Conservation (phyloP, 2,329 filamentous ascomycete species). For the Claviceps paspali region DNA sequence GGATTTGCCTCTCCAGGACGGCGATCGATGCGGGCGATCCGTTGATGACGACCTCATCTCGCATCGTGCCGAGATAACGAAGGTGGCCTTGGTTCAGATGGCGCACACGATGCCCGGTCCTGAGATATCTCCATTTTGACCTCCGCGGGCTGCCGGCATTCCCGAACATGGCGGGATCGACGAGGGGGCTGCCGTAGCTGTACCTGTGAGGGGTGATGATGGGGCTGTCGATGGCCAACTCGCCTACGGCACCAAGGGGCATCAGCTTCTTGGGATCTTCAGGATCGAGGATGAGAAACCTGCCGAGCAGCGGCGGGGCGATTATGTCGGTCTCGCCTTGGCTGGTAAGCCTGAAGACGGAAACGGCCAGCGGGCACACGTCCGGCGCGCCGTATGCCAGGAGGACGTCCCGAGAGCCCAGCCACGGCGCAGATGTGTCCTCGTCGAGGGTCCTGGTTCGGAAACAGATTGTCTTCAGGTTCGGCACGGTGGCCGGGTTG, state of each 20-base stretch:
- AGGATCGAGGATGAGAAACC: conserved; percentile 37
- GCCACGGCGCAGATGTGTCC: conserved; percentile 32
- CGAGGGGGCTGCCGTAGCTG: conserved; percentile 13
- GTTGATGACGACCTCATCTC: conserved; percentile 25
- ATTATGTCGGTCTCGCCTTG: conserved; percentile 26
- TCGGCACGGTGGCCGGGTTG: conserved; percentile 20
- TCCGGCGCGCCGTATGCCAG: conserved; percentile 37
- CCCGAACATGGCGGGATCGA: conserved; percentile 12
- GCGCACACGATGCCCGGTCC: conserved; percentile 35
- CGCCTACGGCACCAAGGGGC: conserved; percentile 39
- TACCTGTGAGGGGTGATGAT: conserved; percentile 21
- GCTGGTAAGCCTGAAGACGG: conserved; percentile 27
- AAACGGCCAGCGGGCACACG: conserved; percentile 35
- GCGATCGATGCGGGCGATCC: conserved; percentile 25
- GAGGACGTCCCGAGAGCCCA: conserved; percentile 28
- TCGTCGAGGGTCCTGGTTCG: conserved; percentile 33
- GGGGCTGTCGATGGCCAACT: conserved; percentile 43
- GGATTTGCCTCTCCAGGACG: conserved; percentile 31
- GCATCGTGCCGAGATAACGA: conserved; percentile 29
- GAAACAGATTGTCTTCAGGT: conserved; percentile 27
- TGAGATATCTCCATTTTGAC: conserved; percentile 27
- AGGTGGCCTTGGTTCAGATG: conserved; percentile 33
- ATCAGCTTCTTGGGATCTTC: conserved; percentile 34
- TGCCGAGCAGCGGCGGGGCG: conserved; percentile 30
- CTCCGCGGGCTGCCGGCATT: conserved; percentile 11